Conservation (phyloP, 1,284 basidiomycete genomes). For the Vanrija sp. region DNA sequence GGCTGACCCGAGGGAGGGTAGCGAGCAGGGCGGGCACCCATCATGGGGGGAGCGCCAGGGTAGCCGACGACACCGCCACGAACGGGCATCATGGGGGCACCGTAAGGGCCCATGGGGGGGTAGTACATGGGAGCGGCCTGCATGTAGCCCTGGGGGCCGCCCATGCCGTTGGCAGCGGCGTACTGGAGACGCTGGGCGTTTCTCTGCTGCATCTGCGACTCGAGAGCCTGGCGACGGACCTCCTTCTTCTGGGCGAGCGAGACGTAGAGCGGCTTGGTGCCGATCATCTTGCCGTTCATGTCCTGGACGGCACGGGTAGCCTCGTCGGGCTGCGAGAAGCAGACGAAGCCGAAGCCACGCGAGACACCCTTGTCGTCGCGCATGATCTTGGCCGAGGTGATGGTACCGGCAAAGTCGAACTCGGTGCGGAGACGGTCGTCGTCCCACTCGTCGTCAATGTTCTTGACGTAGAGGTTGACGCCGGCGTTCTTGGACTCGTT, state of each 20-base stretch:
- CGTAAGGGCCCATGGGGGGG: constrained; percentile 67
- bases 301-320: constrained; percentile 99
- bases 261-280: constrained; percentile 97
- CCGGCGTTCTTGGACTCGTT: constrained; percentile 98
- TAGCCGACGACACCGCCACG: constrained; percentile 39
- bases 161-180: constrained; percentile 76
- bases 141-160: constrained; percentile 66
- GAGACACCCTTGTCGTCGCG: constrained; percentile 75
- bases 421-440: constrained; percentile 91
- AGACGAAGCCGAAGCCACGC: constrained; percentile 98
- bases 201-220: constrained; percentile 96
- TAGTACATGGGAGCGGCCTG: constrained; percentile 82
- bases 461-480: constrained; percentile 99
- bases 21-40: constrained; percentile 66
- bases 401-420: constrained; percentile 94
- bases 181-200: constrained; percentile 88
- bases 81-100: constrained; percentile 55
- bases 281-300: constrained; percentile 99
- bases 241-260: constrained; percentile 98
- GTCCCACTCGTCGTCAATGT: constrained; percentile 81
- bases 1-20: constrained; percentile 67
- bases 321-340: constrained; percentile 97
- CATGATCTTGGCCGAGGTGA: constrained; percentile 99
- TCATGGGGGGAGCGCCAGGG: constrained; percentile 71
- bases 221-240: constrained; percentile 95